These are phyloP conservation scores for Candida rishiriensis DNA, from an alignment of 805 yeast species.

Conservation along the genomic window DNA sequence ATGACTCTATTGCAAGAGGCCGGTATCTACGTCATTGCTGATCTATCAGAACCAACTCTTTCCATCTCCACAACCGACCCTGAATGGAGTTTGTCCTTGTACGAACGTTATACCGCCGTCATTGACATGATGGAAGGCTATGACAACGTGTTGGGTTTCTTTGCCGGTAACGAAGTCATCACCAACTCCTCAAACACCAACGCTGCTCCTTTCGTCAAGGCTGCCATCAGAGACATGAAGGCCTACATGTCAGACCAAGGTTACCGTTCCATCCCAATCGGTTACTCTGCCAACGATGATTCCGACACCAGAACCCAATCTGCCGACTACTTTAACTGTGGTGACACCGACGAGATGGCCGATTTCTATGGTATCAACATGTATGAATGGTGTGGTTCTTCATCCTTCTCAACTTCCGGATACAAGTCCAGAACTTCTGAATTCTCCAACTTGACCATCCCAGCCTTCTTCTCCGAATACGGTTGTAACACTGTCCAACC, in stretches of 20 bases:
- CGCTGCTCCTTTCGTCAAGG: conserved; percentile 79
- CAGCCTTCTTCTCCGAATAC: conserved; percentile 77
- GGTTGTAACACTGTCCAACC: conserved; percentile 72
- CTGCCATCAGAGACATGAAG: conserved; percentile 76
- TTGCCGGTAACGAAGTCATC: conserved; percentile 84
- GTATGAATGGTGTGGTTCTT: conserved; percentile 84
- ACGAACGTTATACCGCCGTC: conserved; percentile 62
- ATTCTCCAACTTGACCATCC: conserved; percentile 62
- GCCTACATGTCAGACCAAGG: conserved; percentile 54
- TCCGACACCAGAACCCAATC: conserved; percentile 56
- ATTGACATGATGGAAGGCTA: conserved; percentile 66
- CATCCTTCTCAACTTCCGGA: conserved; percentile 58
- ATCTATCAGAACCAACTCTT: conserved; percentile 60
- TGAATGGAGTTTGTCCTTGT: conserved; percentile 58
- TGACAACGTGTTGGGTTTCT: conserved; percentile 74
- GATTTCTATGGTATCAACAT: conserved; percentile 86
- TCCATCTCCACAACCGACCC: conserved; percentile 64
- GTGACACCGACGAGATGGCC: conserved; percentile 57
- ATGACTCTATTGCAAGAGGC: conserved; percentile 64
- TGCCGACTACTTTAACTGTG: conserved; percentile 77
- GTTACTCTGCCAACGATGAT: conserved; percentile 81
- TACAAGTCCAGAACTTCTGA: conserved; percentile 60
- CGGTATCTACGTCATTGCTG: conserved; percentile 78
- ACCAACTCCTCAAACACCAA: conserved; percentile 61
- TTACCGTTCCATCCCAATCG: conserved; percentile 72